Base-by-base conservation (phyloP, 805 yeast genomes). In the Monosporozyma servazzii region DNA sequence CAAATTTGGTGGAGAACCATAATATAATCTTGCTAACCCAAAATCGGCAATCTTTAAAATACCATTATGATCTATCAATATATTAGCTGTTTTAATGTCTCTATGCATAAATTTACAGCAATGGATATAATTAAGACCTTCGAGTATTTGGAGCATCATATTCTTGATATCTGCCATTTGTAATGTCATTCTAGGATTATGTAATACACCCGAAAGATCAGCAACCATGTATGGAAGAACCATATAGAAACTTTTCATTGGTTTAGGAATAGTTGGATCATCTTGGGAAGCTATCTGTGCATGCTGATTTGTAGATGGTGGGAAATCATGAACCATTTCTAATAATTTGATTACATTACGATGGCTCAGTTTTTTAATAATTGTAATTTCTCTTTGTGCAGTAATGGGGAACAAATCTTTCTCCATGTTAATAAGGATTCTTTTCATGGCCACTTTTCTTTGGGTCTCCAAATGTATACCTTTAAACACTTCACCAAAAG, bases 51-150 rank as follows among this genome's bases (percentile, higher is more conserved):
- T 80, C 62, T 91, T 91, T 39, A 95, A 73, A 8, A 80, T 71
- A 0, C 99, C 99, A 48, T 75, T 71, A 49, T 75, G 78, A 60
- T 86, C 90, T 8, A 93, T 76, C 39, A 93, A 75, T 33, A 93
- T 86, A 61, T 93, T 93, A n/a, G 99, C 96, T 0, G 98, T 89
- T 67, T 93, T 93, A 53, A 93, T 87, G 63, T 93, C 99, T 52
- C 99, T 76, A 66, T 93, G 99, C 66, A 84, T 62, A 59, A 62
- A 75, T 75, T 56, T 78, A 68, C 56, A 69, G 59, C 68, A 62
- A 50, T 67, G 99, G 30, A 93, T 79, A 62, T 83, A 93, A 53
- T 86, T 80, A 39, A 93, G 75, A 7, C 98, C 99, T 49, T 74
- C 71, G 7, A 95, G 71, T 39, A 93, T 68, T 68, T 93, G 99